phyloP scores from a whole-genome alignment of 2,329 filamentous ascomycete genomes.

The Diaporthe sp. region DNA sequence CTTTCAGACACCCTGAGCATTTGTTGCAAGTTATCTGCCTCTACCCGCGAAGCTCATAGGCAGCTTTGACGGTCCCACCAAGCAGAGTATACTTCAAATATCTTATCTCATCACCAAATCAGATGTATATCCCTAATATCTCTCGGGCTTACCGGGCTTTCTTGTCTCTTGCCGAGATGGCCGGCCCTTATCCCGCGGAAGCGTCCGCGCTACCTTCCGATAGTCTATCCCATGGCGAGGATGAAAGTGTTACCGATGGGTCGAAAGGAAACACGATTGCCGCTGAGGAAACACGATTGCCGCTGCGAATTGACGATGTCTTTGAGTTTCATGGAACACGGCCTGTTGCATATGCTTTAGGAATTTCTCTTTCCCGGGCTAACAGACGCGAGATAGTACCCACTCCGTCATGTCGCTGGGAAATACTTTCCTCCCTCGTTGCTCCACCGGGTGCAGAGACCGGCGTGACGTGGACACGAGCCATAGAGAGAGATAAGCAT shows the following conservation, averaged over 20 bases:
- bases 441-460: neutral
- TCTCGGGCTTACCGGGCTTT: neutral
- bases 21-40: neutral
- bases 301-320: neutral
- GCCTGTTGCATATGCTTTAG: neutral
- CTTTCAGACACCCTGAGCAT: neutral
- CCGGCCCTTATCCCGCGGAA: neutral
- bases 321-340: neutral
- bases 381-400: neutral
- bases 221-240: neutral
- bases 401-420: neutral
- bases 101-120: neutral
- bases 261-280: neutral
- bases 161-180: neutral
- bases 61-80: neutral
- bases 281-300: neutral
- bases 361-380: constrained; percentile 18
- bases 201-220: neutral
- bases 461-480: neutral
- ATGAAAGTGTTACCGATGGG: neutral
- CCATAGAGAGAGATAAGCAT: neutral
- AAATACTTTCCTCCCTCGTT: constrained; percentile 9
- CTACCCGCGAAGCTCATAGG: neutral
- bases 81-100: neutral
- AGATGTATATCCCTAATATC: too few relatives aligned